Evolutionary conservation across 2,329 filamentous ascomycete genomes (phyloP), one percentile per base, ranked within the genome.

Genomic region (Colletotrichum sp.): DNA sequence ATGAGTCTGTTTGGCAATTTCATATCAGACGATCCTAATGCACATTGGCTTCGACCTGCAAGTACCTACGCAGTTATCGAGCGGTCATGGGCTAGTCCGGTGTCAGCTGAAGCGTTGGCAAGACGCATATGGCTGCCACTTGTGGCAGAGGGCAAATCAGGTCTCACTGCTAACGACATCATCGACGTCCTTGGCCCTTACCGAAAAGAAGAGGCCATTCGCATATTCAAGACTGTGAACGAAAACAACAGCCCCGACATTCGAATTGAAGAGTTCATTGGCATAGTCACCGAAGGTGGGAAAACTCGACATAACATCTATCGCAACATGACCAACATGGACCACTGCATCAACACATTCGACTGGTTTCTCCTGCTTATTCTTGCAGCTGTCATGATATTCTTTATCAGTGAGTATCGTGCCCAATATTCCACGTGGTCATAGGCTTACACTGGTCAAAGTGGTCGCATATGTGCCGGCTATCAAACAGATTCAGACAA

Each of bases 341-440:
- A 82, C 28, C 80, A 82, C 72, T 80, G 79, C 61, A 78, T 82
- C 70, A 82, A 82, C 68, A 81, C 81, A 3, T 80, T 82, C 15
- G 81, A 82, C 72, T 82, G 79, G 81, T 78, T 82, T n/a, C 74
- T 77, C 13, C 74, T 81, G 1, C 39, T 75, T 13, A 76, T 77
- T 16, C 69, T 82, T 4, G 80, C 77, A 10, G 65, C 57, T 5
- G 74, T 82, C 7, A 82, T 82, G 79, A 55, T 79, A 1, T 79
- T 82, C 39, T 82, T 82, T 68, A 81, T 82, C 28, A 67, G 75
- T 75, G 16, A 52, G 75, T 60, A 64, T 64, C 12, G 4, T 39
- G 21, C 34, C 2, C 4, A 13, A 13, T 15, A 13, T 52, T 52
- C 2, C 10, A 52, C 43, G 6, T 21, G 43, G 12, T 52, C 43